These are phyloP conservation scores for Peniophora sp. DNA, from an alignment of 1,284 basidiomycete species.

Conservation along the genomic window DNA sequence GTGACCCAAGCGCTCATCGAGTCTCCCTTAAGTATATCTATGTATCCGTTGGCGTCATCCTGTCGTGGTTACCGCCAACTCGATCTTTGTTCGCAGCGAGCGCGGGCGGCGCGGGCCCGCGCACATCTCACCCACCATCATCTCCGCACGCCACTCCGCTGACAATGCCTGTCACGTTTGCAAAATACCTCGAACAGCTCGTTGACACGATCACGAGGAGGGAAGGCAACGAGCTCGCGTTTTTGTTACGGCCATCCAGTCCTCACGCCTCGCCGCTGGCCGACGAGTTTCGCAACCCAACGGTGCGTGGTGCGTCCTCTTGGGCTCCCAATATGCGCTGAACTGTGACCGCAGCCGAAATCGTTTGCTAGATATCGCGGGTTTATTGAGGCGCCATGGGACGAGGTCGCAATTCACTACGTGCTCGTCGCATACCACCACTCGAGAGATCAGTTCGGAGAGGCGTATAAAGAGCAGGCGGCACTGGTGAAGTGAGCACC, in stretches of 20 bases:
- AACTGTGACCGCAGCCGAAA: conserved; percentile 29
- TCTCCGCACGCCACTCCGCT: not conserved
- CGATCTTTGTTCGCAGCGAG: too few relatives aligned
- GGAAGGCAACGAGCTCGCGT: conserved; percentile 62
- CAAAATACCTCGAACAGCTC: conserved; percentile 53
- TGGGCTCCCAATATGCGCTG: not conserved
- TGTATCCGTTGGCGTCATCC: too few relatives aligned
- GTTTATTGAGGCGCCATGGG: conserved; percentile 66
- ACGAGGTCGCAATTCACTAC: conserved; percentile 75
- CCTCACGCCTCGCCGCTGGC: conserved; percentile 67
- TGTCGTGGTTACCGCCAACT: too few relatives aligned
- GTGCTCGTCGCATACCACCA: conserved; percentile 64
- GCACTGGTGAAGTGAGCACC: conserved; percentile 46
- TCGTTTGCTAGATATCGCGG: conserved; percentile 52
- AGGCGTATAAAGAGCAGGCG: conserved; percentile 73
- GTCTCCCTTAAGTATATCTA: too few relatives aligned
- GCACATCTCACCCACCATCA: not conserved
- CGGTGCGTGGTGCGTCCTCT: conserved; percentile 31
- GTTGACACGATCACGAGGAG: conserved; percentile 52
- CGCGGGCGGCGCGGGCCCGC: not conserved
- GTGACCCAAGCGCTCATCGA: too few relatives aligned
- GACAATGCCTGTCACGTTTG: conserved; percentile 40
- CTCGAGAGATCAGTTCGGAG: conserved; percentile 52
- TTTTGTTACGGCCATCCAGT: conserved; percentile 63
- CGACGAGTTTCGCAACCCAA: conserved; percentile 62